A percentile compares a stretch with the other conserved stretches of the same genome.
Evolutionary conservation across 805 yeast species (phyloP).

Genomic region (Torulaspora indica): DNA sequence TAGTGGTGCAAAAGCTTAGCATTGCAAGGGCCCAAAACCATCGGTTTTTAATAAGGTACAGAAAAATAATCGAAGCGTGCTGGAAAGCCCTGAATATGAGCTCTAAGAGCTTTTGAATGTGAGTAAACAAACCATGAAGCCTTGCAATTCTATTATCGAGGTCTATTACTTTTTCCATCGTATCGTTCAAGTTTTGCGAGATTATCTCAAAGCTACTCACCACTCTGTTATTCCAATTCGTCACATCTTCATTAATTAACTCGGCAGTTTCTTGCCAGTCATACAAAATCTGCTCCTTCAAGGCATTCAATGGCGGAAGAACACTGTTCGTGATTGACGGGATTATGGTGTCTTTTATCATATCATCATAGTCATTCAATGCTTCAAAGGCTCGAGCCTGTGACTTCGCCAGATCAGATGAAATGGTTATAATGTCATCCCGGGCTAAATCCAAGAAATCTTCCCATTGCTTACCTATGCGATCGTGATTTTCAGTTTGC

Average conservation of each 20-base stretch:
- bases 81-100: conserved; percentile 1
- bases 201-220: conserved; percentile 14
- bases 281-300: conserved; percentile 24
- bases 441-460: conserved; percentile 3
- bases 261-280: conserved; percentile 15
- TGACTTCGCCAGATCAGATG: conserved; percentile 13
- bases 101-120: conserved; percentile 6
- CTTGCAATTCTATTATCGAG: conserved; percentile 14
- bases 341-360: conserved; percentile 12
- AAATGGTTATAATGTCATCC: conserved; percentile 4
- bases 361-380: conserved; percentile 11
- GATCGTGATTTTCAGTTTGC: conserved; percentile 6
- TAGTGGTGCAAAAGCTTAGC: neutral
- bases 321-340: conserved; percentile 13
- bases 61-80: conserved; percentile 1
- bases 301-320: conserved; percentile 26
- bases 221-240: conserved; percentile 19
- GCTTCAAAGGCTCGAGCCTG: conserved; percentile 13
- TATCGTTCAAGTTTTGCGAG: conserved; percentile 13
- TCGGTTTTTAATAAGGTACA: neutral
- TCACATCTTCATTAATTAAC: conserved; percentile 13
- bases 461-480: conserved; percentile 7
- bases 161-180: conserved; percentile 14
- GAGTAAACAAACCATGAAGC: conserved; percentile 6
- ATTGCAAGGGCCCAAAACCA: conserved; percentile 4